phyloP scores from a whole-genome alignment of 257 asterid species.

The Nyctanthes arbortristis region DNA sequence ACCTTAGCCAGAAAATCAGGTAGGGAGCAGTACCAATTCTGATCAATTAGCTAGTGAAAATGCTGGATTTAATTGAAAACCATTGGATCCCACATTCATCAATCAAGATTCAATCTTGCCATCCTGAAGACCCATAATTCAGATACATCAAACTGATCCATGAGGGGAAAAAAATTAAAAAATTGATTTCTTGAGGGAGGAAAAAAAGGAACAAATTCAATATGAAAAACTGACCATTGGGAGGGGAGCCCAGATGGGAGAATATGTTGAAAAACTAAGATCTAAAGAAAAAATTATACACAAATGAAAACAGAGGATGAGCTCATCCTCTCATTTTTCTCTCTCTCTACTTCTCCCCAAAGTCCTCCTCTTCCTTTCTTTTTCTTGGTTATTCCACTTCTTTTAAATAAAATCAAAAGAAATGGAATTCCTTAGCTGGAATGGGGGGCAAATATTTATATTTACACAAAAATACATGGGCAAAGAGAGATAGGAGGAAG shows the following conservation, averaged over 20 bases:
- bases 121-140: constrained; percentile 45
- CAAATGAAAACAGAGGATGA: constrained; percentile 59
- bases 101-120: constrained; percentile 43
- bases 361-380: constrained; percentile 37
- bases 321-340: constrained; percentile 67
- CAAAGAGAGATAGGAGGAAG: too few species aligned
- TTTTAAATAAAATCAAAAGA: constrained; percentile 36
- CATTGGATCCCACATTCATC: constrained; percentile 76
- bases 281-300: constrained; percentile 60
- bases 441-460: constrained; percentile 28
- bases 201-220: constrained; percentile 10
- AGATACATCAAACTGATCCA: constrained; percentile 47
- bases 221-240: constrained; percentile 39
- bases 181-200: constrained; percentile 16
- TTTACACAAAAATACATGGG: constrained; percentile 13
- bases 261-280: constrained; percentile 56
- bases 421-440: constrained; percentile 40
- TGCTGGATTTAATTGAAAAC: constrained; percentile 49
- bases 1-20: constrained; percentile 77
- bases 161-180: constrained; percentile 22
- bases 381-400: constrained; percentile 51
- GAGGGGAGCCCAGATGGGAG: constrained; percentile 31
- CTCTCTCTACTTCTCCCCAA: constrained; percentile 37
- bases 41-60: constrained; percentile 57
- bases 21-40: constrained; percentile 55